Base-by-base conservation (phyloP, 2,329 filamentous ascomycete genomes). In the Albifimbria verrucaria region DNA sequence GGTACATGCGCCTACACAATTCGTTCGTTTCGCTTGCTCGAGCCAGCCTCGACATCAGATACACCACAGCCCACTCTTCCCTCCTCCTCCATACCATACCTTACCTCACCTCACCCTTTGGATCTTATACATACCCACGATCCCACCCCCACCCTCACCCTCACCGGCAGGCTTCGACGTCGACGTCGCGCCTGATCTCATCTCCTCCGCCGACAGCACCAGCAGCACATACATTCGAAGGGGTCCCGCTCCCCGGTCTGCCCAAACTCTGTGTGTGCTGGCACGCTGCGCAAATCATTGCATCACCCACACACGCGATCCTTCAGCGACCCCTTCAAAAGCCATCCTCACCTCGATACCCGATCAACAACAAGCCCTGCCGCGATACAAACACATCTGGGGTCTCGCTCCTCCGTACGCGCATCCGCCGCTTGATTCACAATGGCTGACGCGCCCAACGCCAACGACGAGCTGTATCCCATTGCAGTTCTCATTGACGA, bases 401-500 rank as follows among this genome's bases (percentile, higher is more conserved):
- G 57, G 56, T 55, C 56, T 55, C 55, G 55, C 57, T 59, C 60
- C 58, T n/a, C 61, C 57, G 59, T 62, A 66, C 63, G 63, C 66
- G 66, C 66, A 65, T 58, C 62, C 59, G 53, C 64, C 61, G 57
- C 58, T 57, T 65, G 66, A 68, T 72, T 76, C 83, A 82, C 74
- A 74, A 97, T 97, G 93, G 91, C 84, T 77, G 84, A 97, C 78
- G 88, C 88, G 77, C 83, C 87, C 74, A 90, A 88, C 77, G 86
- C 93, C 80, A 95, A 88, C 75, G 94, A 99, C 78, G 95, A 97
- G 87, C 92, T 99, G 69, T 99, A 97, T 77, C 94, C 94, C 73
- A 99, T 99, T 81, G 94, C 95, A 70, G 94, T 99, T 64, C 87
- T 99, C 76, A 99, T 99, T 77, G 94, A 99, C 76, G 94, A 99